Evolutionary conservation across 2,329 filamentous ascomycete species (phyloP).

Genomic region (Davidsoniella virescens): DNA sequence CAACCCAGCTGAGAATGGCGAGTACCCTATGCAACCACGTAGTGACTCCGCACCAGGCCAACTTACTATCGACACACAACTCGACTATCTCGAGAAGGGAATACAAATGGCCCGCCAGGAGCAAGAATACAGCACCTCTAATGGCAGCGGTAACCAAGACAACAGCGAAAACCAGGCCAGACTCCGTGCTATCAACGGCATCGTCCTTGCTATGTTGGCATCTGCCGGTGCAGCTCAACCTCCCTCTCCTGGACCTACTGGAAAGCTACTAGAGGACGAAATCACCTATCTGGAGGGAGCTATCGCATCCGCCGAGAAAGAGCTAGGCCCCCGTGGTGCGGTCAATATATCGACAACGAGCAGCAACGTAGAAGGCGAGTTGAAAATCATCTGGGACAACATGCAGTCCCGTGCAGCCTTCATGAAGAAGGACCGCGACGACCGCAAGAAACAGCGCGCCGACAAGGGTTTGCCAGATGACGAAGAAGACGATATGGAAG

Average conservation of each 20-base stretch:
- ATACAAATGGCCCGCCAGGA: constrained; percentile 44
- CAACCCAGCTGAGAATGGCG: constrained; percentile 37
- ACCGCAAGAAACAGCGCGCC: constrained; percentile 33
- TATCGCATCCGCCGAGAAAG: constrained; percentile 10
- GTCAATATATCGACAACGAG: constrained; percentile 19
- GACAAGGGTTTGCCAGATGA: constrained; percentile 43
- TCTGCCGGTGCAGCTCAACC: constrained; percentile 32
- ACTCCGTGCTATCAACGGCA: constrained; percentile 46
- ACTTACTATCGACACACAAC: constrained; percentile 36
- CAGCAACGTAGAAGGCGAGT: constrained; percentile 40
- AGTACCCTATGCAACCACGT: constrained; percentile 22
- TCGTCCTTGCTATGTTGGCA: constrained; percentile 43
- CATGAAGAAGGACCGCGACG: constrained; percentile 35
- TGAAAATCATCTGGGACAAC: constrained; percentile 40
- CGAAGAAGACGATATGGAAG: constrained; percentile 44
- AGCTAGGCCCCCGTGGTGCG: constrained; percentile 9
- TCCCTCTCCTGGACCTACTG: constrained; percentile 40
- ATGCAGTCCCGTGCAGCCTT: constrained; percentile 36
- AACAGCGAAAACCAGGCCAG: constrained; percentile 32
- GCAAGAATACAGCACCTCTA: constrained; percentile 26
- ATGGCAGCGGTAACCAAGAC: constrained; percentile 1
- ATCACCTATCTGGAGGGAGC: constrained; percentile 49
- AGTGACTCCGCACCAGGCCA: constrained; percentile 21
- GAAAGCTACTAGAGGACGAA: constrained; percentile 47
- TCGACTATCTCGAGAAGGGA: constrained; percentile 56